These are phyloP conservation scores for Trypanosomatidae sp. DNA, from an alignment of 208 protist species.

Conservation along the genomic window DNA sequence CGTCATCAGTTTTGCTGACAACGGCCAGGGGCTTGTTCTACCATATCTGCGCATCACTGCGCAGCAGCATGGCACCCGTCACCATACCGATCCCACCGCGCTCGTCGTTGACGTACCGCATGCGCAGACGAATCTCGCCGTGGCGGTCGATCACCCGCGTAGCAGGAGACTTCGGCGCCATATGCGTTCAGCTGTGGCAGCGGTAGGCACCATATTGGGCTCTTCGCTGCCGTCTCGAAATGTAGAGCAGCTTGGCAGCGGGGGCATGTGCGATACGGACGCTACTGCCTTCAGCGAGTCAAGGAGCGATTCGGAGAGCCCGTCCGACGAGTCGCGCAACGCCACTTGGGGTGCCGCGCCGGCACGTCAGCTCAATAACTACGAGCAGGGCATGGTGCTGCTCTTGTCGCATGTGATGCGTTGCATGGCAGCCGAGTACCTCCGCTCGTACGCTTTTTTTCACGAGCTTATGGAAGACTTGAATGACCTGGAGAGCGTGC, in stretches of 20 bases:
- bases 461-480: constrained; percentile 69
- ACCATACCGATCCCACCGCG: background rate
- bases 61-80: background rate
- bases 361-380: constrained; percentile 41
- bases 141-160: background rate
- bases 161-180: background rate
- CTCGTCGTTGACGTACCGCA: background rate
- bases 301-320: constrained; percentile 3
- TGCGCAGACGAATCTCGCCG: background rate
- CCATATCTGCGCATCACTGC: constrained; percentile 7
- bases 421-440: constrained; percentile 41
- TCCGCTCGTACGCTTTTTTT: constrained; percentile 51
- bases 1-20: constrained; percentile 50
- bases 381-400: constrained; percentile 78
- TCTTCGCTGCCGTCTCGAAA: background rate
- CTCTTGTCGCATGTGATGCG: constrained; percentile 74
- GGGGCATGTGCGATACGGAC: constrained; percentile 2
- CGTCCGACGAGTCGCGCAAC: constrained; percentile 8
- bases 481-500: constrained; percentile 64
- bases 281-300: constrained; percentile 6
- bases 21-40: constrained; percentile 5
- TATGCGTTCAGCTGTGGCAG: background rate
- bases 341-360: constrained; percentile 4
- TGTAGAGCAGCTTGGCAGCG: too few relatives aligned
- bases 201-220: background rate